These are phyloP conservation scores for Boletus sp. DNA, from an alignment of 768 basidiomycete genomes.

Conservation along the genomic window DNA sequence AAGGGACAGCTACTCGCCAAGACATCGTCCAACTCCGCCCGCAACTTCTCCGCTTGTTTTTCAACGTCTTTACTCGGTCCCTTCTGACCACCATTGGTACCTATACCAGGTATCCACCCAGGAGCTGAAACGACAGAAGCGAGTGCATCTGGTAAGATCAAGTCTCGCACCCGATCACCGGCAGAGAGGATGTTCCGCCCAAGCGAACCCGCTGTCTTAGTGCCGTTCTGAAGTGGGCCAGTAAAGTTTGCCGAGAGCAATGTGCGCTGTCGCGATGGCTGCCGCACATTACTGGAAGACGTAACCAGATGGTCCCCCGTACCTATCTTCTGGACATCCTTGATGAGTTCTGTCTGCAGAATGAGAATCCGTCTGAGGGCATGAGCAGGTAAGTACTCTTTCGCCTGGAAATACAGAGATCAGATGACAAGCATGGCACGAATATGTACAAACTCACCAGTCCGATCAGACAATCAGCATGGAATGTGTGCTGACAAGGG, in stretches of 20 bases:
- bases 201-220: conserved; percentile 61
- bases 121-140: conserved; percentile 79
- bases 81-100: conserved; percentile 43
- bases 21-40: conserved; percentile 84
- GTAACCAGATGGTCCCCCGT: conserved; percentile 33
- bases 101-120: conserved; percentile 72
- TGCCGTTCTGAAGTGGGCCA: conserved; percentile 57
- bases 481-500: conserved; percentile 96
- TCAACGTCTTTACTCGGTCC: conserved; percentile 45
- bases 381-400: conserved; percentile 82
- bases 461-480: conserved; percentile 94
- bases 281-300: conserved; percentile 37
- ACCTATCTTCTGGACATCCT: conserved; percentile 37
- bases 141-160: conserved; percentile 92
- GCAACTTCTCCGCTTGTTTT: conserved; percentile 66
- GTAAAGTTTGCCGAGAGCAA: conserved; percentile 74
- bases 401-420: conserved; percentile 55
- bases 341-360: conserved; percentile 81
- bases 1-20: conserved; percentile 88
- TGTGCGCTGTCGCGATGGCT: conserved; percentile 54
- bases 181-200: conserved; percentile 83
- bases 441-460: conserved; percentile 56
- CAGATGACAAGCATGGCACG: background rate
- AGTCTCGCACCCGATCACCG: conserved; percentile 83
- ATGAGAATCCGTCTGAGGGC: conserved; percentile 81